Evolutionary conservation across 225 moss, liverwort and hornwort species (phyloP), one percentile per base, ranked within the genome.

Genomic region (Physcomitrium patens): DNA sequence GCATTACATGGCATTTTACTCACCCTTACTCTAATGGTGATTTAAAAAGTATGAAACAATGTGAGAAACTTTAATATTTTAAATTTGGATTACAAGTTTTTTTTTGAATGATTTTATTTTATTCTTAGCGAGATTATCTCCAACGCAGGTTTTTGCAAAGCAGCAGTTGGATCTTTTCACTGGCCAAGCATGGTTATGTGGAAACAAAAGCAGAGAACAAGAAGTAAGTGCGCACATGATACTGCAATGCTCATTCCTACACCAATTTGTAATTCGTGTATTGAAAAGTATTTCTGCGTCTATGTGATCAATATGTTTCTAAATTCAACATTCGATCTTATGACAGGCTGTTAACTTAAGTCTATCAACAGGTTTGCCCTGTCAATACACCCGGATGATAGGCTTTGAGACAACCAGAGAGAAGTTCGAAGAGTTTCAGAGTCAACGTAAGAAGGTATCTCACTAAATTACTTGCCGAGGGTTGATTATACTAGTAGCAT

Each of bases 121-220:
- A 15, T 26, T 47, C 49, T 11, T 22, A 27, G 5, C 26, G 9
- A 60, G 37, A 37, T 37, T 37, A 26, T 66, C 17, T 51, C 28
- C 1, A 49, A 12, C 72, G 72, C 89, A 93, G 92, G 92, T 91
- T 60, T 93, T 93, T 77, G 91, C 89, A 27, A 91, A 87, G 75
- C 93, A 93, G 53, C 93, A 91, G 41, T 49, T 93, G 44, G 93
- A 93, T 82, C 89, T 93, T 53, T 87, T 93, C 58, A 91, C 91
- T 49, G 87, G 85, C 53, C 93, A 85, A 81, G 87, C 93, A n/a
- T 93, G 91, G 93, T 63, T 93, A 53, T 73, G 72, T 69, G 75
- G 68, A 77, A 84, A 86, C 63, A 85, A 78, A 71, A 83, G 48
- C 3, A 81, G 82, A 60, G 89, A 93, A 76, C 67, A 81, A 63